Percentiles rank a stretch among this genome's conserved stretches.
These are phyloP conservation scores for Micractinium sp. DNA, from an alignment of 139 green algal genomes.

Conservation along the genomic window DNA sequence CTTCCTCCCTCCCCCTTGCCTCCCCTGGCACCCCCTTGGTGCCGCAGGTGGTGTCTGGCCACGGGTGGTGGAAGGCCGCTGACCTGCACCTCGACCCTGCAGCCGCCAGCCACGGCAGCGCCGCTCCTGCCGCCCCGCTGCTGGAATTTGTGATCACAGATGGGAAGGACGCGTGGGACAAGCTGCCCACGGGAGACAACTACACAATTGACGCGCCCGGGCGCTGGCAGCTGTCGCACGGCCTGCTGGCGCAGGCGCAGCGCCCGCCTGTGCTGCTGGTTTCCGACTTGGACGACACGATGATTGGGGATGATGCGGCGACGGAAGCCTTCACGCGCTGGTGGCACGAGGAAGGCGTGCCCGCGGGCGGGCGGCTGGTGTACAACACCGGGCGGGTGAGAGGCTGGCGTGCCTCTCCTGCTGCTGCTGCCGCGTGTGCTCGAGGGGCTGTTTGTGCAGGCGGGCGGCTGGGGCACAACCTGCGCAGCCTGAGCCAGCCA, in stretches of 20 bases:
- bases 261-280: constrained; percentile 37
- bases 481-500: neutral
- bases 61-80: constrained; percentile 47
- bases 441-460: neutral
- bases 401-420: too few relatives aligned
- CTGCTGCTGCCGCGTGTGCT: too few relatives aligned
- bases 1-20: neutral
- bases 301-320: constrained; percentile 76
- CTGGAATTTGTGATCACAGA: constrained; percentile 78
- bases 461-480: neutral
- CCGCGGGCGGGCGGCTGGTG: constrained; percentile 39
- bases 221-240: constrained; percentile 2
- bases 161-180: constrained; percentile 62
- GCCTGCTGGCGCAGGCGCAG: constrained; percentile 20
- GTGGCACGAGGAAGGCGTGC: constrained; percentile 46
- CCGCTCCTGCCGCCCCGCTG: constrained; percentile 4
- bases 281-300: constrained; percentile 71
- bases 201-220: neutral
- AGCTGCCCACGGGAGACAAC: constrained; percentile 51
- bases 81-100: constrained; percentile 26
- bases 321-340: constrained; percentile 62
- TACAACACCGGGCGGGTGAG: constrained; percentile 60
- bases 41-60: constrained; percentile 33
- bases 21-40: neutral
- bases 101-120: neutral